Evolutionary conservation across 345 rosid species (phyloP).

Genomic region (Citrus medica): DNA sequence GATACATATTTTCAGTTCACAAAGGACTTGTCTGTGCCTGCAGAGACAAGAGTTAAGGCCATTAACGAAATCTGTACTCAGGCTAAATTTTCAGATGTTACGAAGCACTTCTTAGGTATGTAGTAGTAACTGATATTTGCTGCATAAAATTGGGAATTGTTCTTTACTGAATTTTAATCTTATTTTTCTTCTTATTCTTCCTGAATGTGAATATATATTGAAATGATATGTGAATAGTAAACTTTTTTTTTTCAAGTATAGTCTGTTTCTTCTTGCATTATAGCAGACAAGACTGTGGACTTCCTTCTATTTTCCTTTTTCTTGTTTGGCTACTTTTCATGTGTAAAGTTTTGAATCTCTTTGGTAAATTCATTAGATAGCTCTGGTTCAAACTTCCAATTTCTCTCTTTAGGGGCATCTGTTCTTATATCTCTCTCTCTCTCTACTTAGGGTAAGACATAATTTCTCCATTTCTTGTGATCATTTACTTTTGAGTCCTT

Average conservation of each 20-base stretch:
- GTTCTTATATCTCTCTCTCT: not conserved
- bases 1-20: slow-evolving; percentile 62
- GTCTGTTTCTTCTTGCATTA: not conserved
- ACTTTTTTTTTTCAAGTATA: not conserved
- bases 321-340: too few relatives aligned
- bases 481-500: not conserved
- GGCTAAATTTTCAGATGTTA: slow-evolving; percentile 67
- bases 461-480: not conserved
- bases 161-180: not conserved
- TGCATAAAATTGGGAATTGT: not conserved
- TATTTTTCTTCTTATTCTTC: not conserved
- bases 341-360: too few relatives aligned
- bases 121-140: not conserved
- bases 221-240: not conserved
- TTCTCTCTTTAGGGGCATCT: not conserved
- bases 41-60: slow-evolving; percentile 52
- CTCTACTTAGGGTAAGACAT: too few relatives aligned
- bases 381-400: not conserved
- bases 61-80: slow-evolving; percentile 49
- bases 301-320: not conserved
- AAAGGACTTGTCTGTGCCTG: slow-evolving; percentile 76
- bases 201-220: not conserved
- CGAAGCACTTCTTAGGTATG: slow-evolving; percentile 88
- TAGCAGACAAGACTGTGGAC: not conserved
- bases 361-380: not conserved